Conservation (phyloP, 805 yeast species). For the Kregervanrija fluxuum region DNA sequence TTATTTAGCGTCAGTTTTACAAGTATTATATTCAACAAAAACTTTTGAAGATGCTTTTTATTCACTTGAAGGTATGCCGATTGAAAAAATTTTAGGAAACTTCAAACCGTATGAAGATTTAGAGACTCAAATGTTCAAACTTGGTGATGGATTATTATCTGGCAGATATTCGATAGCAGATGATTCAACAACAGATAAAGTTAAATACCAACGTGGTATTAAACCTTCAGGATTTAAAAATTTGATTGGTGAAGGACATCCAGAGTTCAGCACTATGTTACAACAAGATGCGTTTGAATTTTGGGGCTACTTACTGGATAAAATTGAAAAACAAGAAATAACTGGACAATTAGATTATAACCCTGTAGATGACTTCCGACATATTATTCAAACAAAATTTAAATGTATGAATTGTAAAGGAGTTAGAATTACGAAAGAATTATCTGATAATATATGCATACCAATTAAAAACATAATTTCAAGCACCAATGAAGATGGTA, state of each 20-base stretch:
- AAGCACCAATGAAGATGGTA: conserved; percentile 35
- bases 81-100: conserved; percentile 25
- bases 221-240: conserved; percentile 71
- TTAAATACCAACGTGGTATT: conserved; percentile 65
- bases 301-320: conserved; percentile 57
- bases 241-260: conserved; percentile 68
- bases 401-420: conserved; percentile 50
- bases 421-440: conserved; percentile 49
- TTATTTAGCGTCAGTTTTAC: conserved; percentile 77
- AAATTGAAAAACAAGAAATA: conserved; percentile 44
- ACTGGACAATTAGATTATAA: conserved; percentile 23
- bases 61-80: conserved; percentile 27
- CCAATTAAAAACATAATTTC: conserved; percentile 41
- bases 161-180: conserved; percentile 68
- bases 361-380: conserved; percentile 56
- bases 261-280: conserved; percentile 75
- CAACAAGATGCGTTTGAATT: conserved; percentile 97
- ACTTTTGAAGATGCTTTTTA: conserved; percentile 34
- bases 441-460: conserved; percentile 59
- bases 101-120: conserved; percentile 57
- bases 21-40: conserved; percentile 49
- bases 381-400: conserved; percentile 56
- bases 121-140: conserved; percentile 66
- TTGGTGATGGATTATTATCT: conserved; percentile 70
- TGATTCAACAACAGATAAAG: conserved; percentile 30